A percentile compares a stretch with the other conserved stretches of the same genome.
Conservation (phyloP, 768 basidiomycete species). For the Dacryopinax spathularia region DNA sequence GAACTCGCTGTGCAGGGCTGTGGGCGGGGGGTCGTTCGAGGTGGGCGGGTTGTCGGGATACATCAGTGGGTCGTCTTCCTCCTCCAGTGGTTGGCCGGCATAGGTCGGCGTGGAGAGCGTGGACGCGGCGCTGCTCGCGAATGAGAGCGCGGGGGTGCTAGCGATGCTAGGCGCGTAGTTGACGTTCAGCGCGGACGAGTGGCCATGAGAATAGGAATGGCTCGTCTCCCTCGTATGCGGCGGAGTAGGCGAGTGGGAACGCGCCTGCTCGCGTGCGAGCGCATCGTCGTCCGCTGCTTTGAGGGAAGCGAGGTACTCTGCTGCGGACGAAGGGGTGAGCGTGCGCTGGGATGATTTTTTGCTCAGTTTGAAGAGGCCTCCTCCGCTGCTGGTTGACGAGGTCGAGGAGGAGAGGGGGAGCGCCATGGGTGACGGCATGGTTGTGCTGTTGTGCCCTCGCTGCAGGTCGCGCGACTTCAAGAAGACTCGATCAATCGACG, state of each 20-base stretch:
- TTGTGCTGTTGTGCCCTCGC: too few relatives aligned
- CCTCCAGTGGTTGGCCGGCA: not conserved
- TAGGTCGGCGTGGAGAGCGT: not conserved
- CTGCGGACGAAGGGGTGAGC: not conserved
- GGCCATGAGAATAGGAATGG: not conserved
- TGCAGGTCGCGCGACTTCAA: too few relatives aligned
- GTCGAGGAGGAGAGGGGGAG: not conserved
- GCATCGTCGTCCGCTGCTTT: slow-evolving; percentile 2
- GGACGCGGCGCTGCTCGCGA: not conserved
- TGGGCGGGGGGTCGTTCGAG: not conserved
- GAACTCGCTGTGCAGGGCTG: slow-evolving; percentile 59
- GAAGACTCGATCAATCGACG: too few relatives aligned
- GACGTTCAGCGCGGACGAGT: not conserved
- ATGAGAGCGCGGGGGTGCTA: not conserved
- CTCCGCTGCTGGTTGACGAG: too few relatives aligned
- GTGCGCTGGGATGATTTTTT: not conserved
- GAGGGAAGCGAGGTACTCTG: slow-evolving; percentile 2
- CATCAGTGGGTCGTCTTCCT: not conserved
- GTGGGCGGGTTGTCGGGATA: not conserved
- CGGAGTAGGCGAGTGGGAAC: not conserved
- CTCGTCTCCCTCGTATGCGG: too few relatives aligned
- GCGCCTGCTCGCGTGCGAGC: not conserved
- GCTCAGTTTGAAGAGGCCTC: not conserved
- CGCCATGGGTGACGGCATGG: slow-evolving; percentile 1
- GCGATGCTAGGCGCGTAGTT: not conserved